Base-by-base conservation (phyloP, 257 asterid genomes). In the Jacaranda copaia region DNA sequence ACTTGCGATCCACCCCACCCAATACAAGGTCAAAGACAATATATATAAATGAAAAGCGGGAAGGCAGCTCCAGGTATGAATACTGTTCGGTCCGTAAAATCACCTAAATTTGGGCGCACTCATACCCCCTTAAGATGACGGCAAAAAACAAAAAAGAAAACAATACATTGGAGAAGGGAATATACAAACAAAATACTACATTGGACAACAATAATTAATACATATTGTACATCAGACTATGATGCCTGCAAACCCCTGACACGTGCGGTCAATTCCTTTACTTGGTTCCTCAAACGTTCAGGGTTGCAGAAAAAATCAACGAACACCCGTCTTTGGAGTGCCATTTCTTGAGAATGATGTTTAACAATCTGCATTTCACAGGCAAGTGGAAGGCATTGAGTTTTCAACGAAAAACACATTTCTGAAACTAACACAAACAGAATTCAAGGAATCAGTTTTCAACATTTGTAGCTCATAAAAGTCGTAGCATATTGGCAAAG, bases 241-340 rank as follows among this genome's bases (percentile, higher is more conserved):
- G 97, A 89, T 57, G 88, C 90, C 87, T 90, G 98, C 81, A 93
- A 77, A 4, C 98, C 97, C 85, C 97, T 84, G 15, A 93, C 94
- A 20, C 98, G 91, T 9, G 96, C 92, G 4, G 97, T 92, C 80
- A 95, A 81, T 82, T 93, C 99, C 89, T 93, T 91, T 38, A 93
- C 98, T 83, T 93, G 97, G 84, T 83, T 95, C 87, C 91, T 88
- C 84, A 95, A 63, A 0, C 97, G 97, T 12, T 95, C 99, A 0
- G 98, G 98, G 72, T 95, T 85, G 89, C 99, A 93, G 92, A 95
- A 95, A 78, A 95, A 95, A 82, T 95, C 98, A 9, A 95, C 98
- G 63, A 93, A 93, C 3, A 95, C 94, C 61, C 94, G 89, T 78
- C 98, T 89, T 82, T 93, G 98, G 8, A 95, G 86, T 15, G 93